Evolutionary conservation across 495 filamentous ascomycete species (phyloP).

Genomic region (Parathielavia hyrcaniae): DNA sequence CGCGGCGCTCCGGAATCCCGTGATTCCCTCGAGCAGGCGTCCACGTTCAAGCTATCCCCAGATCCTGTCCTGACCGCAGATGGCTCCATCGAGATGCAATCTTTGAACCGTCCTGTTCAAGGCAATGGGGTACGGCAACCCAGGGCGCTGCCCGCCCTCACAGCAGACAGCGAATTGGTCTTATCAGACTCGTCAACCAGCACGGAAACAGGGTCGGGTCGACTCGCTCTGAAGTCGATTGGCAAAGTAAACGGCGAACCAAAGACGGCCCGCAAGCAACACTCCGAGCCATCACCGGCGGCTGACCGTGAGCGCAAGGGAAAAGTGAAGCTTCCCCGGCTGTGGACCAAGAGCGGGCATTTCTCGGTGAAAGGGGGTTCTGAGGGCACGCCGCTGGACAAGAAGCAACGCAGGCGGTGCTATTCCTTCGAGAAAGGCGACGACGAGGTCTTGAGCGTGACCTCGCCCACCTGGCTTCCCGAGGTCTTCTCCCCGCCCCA

Average conservation of each 20-base stretch:
- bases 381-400: not conserved
- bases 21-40: not conserved
- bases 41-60: not conserved
- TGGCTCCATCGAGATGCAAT: not conserved
- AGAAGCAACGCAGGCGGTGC: not conserved
- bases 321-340: not conserved
- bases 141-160: not conserved
- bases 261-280: not conserved
- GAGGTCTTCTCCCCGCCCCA: not conserved
- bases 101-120: too few species aligned
- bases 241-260: not conserved
- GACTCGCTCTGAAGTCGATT: not conserved
- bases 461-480: not conserved
- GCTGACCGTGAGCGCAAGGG: not conserved
- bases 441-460: constrained; percentile 16
- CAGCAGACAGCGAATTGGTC: constrained; percentile 3
- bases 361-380: not conserved
- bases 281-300: not conserved
- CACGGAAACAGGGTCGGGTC: not conserved
- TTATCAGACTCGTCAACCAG: not conserved
- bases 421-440: constrained; percentile 22
- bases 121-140: not conserved
- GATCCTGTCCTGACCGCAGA: not conserved
- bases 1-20: not conserved
- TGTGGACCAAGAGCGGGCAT: not conserved